A percentile compares a stretch with the other conserved stretches of the same genome.
Conservation (phyloP, 192 early-diverging fungal genomes). For the Podila minutissima region DNA sequence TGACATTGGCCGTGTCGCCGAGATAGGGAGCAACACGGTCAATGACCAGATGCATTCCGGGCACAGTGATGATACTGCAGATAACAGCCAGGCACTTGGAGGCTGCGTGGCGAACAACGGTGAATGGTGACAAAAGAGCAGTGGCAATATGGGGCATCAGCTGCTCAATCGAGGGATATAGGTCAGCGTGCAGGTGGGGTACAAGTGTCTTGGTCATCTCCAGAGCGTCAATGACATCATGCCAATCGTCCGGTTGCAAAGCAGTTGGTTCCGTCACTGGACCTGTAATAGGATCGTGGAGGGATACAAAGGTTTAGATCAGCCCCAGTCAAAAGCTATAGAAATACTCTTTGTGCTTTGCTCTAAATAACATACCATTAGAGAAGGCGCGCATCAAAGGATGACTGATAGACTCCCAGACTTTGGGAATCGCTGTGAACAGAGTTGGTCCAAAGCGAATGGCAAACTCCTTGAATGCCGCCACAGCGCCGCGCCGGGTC, state of each 20-base stretch:
- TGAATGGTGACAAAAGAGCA: conserved; percentile 71
- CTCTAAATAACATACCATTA: conserved; percentile 17
- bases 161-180: conserved; percentile 53
- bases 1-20: conserved; percentile 71
- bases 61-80: conserved; percentile 69
- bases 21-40: conserved; percentile 79
- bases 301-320: too few relatives aligned
- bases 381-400: conserved; percentile 57
- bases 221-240: conserved; percentile 82
- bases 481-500: conserved; percentile 75
- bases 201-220: conserved; percentile 75
- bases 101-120: conserved; percentile 82
- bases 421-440: conserved; percentile 76
- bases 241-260: conserved; percentile 54
- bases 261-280: conserved; percentile 29
- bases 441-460: conserved; percentile 69
- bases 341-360: neutral
- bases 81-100: conserved; percentile 82
- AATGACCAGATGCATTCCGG: conserved; percentile 86
- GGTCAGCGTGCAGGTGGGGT: conserved; percentile 63
- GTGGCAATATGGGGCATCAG: conserved; percentile 74
- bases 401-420: conserved; percentile 70
- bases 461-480: conserved; percentile 69
- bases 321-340: too few relatives aligned
- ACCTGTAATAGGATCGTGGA: neutral